Evolutionary conservation across 2,329 filamentous ascomycete genomes (phyloP), one percentile per base, ranked within the genome.

Genomic region (Didymella segeticola): DNA sequence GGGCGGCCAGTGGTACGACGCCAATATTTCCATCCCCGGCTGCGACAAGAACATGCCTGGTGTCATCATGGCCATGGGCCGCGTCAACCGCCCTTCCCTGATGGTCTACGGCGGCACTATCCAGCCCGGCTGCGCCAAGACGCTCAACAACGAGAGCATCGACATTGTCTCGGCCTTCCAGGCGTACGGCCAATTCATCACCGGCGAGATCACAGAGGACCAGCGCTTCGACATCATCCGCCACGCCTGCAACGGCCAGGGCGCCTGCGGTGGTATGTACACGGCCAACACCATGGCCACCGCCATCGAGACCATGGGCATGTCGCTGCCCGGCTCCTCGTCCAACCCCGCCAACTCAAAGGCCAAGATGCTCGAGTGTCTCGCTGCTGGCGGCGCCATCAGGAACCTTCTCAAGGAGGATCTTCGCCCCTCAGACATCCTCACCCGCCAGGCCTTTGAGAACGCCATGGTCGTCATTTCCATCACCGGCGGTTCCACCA

Each of bases 41-140:
- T 97, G 93, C 74, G 93, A 97, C 79, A 97, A 97, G 84, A 97
- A 97, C 75, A 97, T 97, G 93, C 93, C 93, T 0, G 93, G 93
- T 60, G 89, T 90, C 14, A 82, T 95, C 59, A 96, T 96, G 88
- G 92, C 90, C 0, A 92, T 95, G 69, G 91, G 90, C 12, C 85
- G 93, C 52, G 91, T 96, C 77, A 97, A 97, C 76, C 85, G 93
- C 8, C 93, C 93, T 4, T 95, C 91, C 39, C 80, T 97, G 71
- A 96, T 97, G 92, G 89, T 98, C 55, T 98, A 97, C 73, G 93
- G 93, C 43, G 93, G 93, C 31, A 90, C 91, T 14, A 97, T 96
- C 68, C 86, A 87, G 69, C 91, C 91, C 57, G 93, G 93, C n/a
- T 90, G 91, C 75, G 93, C 89, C 0, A 78, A 85, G 43, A 82